Conservation (phyloP, 208 protist species). For the Acanthamoeba lenticulata region DNA sequence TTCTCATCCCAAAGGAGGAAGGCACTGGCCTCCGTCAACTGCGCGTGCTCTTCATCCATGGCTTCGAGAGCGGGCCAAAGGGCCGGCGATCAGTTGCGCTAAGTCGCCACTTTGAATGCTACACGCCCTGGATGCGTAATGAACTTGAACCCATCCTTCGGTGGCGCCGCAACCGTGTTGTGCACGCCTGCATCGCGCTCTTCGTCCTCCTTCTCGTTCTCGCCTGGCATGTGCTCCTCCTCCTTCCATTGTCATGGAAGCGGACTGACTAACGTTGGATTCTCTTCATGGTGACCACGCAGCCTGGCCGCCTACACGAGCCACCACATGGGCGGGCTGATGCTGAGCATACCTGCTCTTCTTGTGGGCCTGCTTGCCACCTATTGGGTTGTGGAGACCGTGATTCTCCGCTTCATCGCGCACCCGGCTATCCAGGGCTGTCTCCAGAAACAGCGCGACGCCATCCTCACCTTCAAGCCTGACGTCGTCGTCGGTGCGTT, state of each 20-base stretch:
- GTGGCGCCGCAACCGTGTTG: not conserved
- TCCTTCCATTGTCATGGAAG: not conserved
- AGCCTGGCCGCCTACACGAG: not conserved
- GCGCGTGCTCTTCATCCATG: slow-evolving; percentile 3
- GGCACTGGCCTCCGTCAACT: not conserved
- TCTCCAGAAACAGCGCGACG: not conserved
- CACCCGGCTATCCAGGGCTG: slow-evolving; percentile 1
- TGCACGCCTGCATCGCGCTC: slow-evolving; percentile 13
- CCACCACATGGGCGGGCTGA: slow-evolving; percentile 1
- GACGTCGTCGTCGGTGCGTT: slow-evolving; percentile 6
- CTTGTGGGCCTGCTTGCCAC: not conserved
- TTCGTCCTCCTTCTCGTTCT: not conserved
- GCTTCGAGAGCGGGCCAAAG: slow-evolving; percentile 35
- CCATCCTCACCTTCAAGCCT: not conserved
- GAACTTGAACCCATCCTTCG: not conserved
- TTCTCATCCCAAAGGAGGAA: not conserved
- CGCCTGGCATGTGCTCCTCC: not conserved
- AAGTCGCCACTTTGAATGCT: slow-evolving; percentile 13
- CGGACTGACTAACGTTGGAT: too few relatives aligned
- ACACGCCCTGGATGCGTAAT: slow-evolving; percentile 20
- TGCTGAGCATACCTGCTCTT: not conserved
- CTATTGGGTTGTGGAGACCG: not conserved
- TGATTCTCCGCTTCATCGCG: not conserved
- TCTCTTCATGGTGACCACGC: not conserved
- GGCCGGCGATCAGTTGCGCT: not conserved